phyloP scores from a whole-genome alignment of 1,139 yeast species.

The Torulaspora globosa region DNA sequence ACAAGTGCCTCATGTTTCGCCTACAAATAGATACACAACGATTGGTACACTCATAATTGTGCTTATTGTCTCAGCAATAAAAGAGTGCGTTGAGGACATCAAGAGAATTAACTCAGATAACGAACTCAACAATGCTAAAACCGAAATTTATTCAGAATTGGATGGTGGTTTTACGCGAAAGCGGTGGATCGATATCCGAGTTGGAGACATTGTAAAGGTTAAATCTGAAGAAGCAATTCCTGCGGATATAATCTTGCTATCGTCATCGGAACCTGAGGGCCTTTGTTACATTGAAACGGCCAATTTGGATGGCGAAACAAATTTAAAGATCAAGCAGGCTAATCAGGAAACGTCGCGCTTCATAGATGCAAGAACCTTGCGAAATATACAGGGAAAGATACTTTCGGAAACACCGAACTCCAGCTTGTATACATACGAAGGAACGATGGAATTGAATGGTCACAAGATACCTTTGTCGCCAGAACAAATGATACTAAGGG shows the following conservation, averaged over 20 bases:
- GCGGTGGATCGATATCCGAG: slow-evolving; percentile 84
- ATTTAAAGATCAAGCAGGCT: slow-evolving; percentile 89
- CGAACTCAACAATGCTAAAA: slow-evolving; percentile 77
- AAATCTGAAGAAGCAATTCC: slow-evolving; percentile 89
- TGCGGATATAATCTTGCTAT: slow-evolving; percentile 78
- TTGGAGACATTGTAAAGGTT: slow-evolving; percentile 87
- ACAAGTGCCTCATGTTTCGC: slow-evolving; percentile 95
- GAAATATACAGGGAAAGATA: slow-evolving; percentile 52
- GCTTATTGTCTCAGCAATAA: slow-evolving; percentile 81
- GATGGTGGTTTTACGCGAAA: slow-evolving; percentile 59
- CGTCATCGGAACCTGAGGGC: slow-evolving; percentile 98
- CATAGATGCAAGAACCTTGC: slow-evolving; percentile 63
- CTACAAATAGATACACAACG: slow-evolving; percentile 94
- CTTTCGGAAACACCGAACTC: slow-evolving; percentile 92
- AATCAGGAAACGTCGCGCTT: slow-evolving; percentile 69
- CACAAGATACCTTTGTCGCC: slow-evolving; percentile 72
- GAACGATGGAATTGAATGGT: slow-evolving; percentile 63
- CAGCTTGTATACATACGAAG: slow-evolving; percentile 91
- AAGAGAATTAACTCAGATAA: slow-evolving; percentile 86
- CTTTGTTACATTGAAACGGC: slow-evolving; percentile 97
- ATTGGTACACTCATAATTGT: slow-evolving; percentile 86
- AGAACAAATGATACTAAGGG: slow-evolving; percentile 86
- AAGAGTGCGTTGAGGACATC: slow-evolving; percentile 85
- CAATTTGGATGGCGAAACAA: slow-evolving; percentile 96
- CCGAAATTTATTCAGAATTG: slow-evolving; percentile 60